Base-by-base conservation (phyloP, 2,329 filamentous ascomycete genomes). In the Colletotrichum sp. region DNA sequence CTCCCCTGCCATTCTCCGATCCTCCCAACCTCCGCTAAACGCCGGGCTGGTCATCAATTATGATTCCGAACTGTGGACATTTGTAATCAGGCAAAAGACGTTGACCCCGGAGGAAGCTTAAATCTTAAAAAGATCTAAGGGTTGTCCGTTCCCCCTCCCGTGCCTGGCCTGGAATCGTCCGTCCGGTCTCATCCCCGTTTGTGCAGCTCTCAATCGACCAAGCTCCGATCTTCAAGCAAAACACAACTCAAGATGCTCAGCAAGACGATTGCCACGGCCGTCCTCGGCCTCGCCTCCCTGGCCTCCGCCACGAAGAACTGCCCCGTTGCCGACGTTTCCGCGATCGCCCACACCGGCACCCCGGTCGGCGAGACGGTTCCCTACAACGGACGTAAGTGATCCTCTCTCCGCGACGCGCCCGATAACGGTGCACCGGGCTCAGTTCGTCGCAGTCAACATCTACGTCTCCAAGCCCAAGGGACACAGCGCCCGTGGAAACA, bases 391-490 rank as follows among this genome's bases (percentile, higher is more conserved):
- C 60, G 75, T 76, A 39, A 67, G 75, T 62, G 18, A 13, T 24
- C 2, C 18, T 24, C n/a, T n/a, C n/a, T 22, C 12, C 18, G 52
- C 12, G 36, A n/a, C 36, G 5, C 24, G 24, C 24, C 22, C 8
- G 15, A n/a, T 4, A 15, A 26, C n/a, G 62, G 36, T 39, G 16
- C 26, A 30, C 52, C 65, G 34, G 57, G 8, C 13, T 6, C 18
- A 55, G 4, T 34, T 16, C 12, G 8, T 13, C 6, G 5, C 8
- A 76, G 75, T 75, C n/a, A 71, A 55, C 18, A 72, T 75, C 48
- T 76, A 76, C 32, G 63, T 76, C 24, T 71, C 75, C 48, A 76
- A 76, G 66, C 75, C 75, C 3, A 73, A 73, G 63, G 55, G 52
- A 22, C 65, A 52, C 22, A 66, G 59, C 22, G 57, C 34, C 9